Evolutionary conservation across 768 basidiomycete species (phyloP).

Genomic region (Suillus clintonianus): DNA sequence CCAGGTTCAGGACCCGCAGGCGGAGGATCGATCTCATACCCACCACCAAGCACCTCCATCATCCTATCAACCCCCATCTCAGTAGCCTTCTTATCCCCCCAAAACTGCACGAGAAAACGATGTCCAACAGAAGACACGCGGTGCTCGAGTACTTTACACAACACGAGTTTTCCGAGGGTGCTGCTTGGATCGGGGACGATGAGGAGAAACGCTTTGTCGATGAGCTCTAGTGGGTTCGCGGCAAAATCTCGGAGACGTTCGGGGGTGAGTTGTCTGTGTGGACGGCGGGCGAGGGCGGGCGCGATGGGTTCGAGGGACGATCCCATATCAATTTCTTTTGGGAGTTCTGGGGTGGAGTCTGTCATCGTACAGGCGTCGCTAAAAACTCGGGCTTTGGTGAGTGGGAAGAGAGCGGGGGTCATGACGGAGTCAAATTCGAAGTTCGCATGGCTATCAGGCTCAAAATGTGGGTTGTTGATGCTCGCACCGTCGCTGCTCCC

Average conservation of each 20-base stretch:
- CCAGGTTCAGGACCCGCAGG: not conserved
- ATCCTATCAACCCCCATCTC: not conserved
- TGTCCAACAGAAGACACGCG: not conserved
- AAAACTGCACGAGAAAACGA: not conserved
- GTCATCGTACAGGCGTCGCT: slow-evolving; percentile 1
- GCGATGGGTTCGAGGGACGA: not conserved
- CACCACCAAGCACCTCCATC: not conserved
- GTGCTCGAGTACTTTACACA: not conserved
- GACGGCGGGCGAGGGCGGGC: not conserved
- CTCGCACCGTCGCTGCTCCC: not conserved
- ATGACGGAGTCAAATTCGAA: not conserved
- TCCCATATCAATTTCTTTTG: not conserved
- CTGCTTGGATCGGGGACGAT: not conserved
- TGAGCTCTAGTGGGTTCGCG: not conserved
- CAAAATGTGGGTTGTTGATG: not conserved
- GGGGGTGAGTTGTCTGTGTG: slow-evolving; percentile 1
- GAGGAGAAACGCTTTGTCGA: not conserved
- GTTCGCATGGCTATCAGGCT: not conserved
- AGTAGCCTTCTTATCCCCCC: not conserved
- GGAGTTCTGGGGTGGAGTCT: not conserved
- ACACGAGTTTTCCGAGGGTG: not conserved
- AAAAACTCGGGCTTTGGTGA: not conserved
- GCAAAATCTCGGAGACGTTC: not conserved
- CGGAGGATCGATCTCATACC: slow-evolving; percentile 1
- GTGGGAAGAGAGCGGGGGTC: not conserved